phyloP scores from a whole-genome alignment of 176 grass and related monocot genomes.

The Olyra latifolia region DNA sequence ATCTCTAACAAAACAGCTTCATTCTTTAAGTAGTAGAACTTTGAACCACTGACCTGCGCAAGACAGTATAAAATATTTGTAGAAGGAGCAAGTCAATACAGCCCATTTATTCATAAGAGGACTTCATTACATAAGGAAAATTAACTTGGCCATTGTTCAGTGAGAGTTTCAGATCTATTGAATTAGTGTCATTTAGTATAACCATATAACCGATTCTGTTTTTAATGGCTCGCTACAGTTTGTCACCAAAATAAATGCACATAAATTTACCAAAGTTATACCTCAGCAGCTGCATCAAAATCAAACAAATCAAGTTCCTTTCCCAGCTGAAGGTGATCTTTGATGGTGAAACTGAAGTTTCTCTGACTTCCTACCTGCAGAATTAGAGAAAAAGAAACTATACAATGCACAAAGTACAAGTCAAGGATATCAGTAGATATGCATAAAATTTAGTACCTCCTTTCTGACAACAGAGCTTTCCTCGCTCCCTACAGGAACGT shows the following conservation, averaged over 20 bases:
- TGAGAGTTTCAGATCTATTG: not conserved
- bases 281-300: slow-evolving; percentile 95
- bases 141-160: not conserved
- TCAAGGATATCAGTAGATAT: not conserved
- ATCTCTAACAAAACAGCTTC: slow-evolving; percentile 92
- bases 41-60: slow-evolving; percentile 85
- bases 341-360: slow-evolving; percentile 75
- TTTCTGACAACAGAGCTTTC: slow-evolving; percentile 80
- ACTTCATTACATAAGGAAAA: not conserved
- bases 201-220: not conserved
- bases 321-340: slow-evolving; percentile 91
- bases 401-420: not conserved
- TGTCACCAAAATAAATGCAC: not conserved
- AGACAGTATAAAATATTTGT: slow-evolving; percentile 11
- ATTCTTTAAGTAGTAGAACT: slow-evolving; percentile 99
- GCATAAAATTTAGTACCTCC: slow-evolving; percentile 51
- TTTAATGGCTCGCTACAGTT: not conserved
- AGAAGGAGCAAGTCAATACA: slow-evolving; percentile 11
- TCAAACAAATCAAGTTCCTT: slow-evolving; percentile 94
- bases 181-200: not conserved
- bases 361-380: slow-evolving; percentile 69
- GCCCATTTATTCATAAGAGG: slow-evolving; percentile 8
- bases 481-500: slow-evolving; percentile 76
- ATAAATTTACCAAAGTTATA: slow-evolving; percentile 30
- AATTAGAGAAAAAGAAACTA: slow-evolving; percentile 41